A percentile compares a stretch with the other conserved stretches of the same genome.
These are phyloP conservation scores for Candida sp. DNA, from an alignment of 1,139 yeast genomes.

Conservation along the genomic window DNA sequence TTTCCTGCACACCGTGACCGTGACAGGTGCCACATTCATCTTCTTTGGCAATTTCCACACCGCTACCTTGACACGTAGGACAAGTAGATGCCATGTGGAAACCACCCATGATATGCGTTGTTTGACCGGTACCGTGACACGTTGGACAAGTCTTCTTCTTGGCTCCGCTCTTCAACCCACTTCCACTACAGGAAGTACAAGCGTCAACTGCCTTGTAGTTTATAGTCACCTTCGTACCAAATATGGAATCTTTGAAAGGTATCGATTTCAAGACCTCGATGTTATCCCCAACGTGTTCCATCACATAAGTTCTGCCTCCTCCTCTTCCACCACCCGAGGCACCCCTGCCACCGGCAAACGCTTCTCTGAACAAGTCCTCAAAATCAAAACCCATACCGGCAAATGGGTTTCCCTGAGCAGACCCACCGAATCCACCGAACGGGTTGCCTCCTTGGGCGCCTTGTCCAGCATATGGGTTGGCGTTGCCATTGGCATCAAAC, in stretches of 20 bases:
- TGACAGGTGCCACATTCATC: slow-evolving; percentile 84
- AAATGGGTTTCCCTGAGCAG: slow-evolving; percentile 41
- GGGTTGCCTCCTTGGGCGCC: slow-evolving; percentile 11
- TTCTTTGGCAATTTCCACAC: slow-evolving; percentile 70
- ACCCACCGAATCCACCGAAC: slow-evolving; percentile 24
- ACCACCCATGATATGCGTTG: slow-evolving; percentile 88
- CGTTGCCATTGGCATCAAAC: slow-evolving; percentile 69
- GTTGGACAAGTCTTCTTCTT: slow-evolving; percentile 79
- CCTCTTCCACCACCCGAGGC: slow-evolving; percentile 38
- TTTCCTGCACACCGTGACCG: slow-evolving; percentile 85
- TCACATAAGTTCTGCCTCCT: slow-evolving; percentile 52
- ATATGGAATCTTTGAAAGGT: slow-evolving; percentile 85
- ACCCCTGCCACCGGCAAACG: slow-evolving; percentile 56
- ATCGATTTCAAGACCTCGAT: slow-evolving; percentile 80
- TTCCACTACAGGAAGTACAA: slow-evolving; percentile 82
- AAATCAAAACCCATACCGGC: slow-evolving; percentile 66
- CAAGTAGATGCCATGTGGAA: slow-evolving; percentile 98
- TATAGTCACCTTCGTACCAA: slow-evolving; percentile 72
- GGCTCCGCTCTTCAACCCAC: slow-evolving; percentile 82
- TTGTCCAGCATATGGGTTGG: slow-evolving; percentile 55
- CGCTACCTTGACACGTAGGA: slow-evolving; percentile 85
- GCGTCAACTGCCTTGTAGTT: slow-evolving; percentile 77
- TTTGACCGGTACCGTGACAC: slow-evolving; percentile 95
- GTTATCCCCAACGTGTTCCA: slow-evolving; percentile 89
- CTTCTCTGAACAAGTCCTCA: slow-evolving; percentile 87